Evolutionary conservation across 306 rosid genomes (phyloP).

Genomic region (Cucurbita maxima): DNA sequence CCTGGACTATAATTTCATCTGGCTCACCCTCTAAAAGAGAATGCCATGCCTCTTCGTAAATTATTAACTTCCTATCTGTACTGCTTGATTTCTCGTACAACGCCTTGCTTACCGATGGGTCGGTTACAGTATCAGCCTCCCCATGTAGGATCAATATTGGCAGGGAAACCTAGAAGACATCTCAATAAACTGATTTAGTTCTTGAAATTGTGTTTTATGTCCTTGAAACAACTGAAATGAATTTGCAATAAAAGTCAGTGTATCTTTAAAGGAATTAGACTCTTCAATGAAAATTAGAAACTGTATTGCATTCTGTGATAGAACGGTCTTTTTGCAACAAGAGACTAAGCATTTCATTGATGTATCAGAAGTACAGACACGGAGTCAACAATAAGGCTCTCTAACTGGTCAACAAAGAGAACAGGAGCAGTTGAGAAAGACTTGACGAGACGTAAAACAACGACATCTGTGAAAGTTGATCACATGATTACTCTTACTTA

Average conservation of each 20-base stretch:
- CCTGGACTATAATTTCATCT: conserved; percentile 48
- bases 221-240: background rate
- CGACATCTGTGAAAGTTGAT: background rate
- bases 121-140: conserved; percentile 73
- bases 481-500: background rate
- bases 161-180: conserved; percentile 47
- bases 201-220: background rate
- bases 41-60: conserved; percentile 67
- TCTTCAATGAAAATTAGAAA: background rate
- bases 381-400: background rate
- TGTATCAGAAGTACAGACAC: background rate
- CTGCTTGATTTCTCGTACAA: conserved; percentile 64
- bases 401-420: background rate
- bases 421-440: background rate
- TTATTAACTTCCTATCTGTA: conserved; percentile 56
- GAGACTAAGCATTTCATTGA: background rate
- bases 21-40: conserved; percentile 92
- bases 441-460: background rate
- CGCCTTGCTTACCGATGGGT: conserved; percentile 78
- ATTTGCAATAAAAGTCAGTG: background rate
- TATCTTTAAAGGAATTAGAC: background rate
- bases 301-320: background rate
- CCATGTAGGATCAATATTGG: conserved; percentile 86
- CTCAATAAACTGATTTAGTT: conserved; percentile 1
- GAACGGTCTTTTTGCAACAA: background rate